These are phyloP conservation scores for Arthrobotrys pseudoclavata DNA, from an alignment of 2,329 filamentous ascomycete genomes.

Conservation along the genomic window DNA sequence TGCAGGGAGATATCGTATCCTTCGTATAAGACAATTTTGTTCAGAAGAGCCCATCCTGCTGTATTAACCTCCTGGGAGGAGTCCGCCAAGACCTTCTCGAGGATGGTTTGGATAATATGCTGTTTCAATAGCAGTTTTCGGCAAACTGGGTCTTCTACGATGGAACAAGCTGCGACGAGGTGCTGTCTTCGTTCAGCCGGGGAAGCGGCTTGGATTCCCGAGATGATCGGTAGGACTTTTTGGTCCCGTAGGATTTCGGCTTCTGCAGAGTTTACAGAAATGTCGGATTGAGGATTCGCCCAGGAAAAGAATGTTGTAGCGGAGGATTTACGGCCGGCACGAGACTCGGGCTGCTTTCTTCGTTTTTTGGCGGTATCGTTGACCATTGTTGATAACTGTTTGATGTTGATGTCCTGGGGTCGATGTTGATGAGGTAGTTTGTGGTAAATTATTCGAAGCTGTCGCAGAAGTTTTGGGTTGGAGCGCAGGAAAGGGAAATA, in stretches of 20 bases:
- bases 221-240: slow-evolving; percentile 75
- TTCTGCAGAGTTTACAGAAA: slow-evolving; percentile 42
- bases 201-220: slow-evolving; percentile 73
- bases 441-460: background rate
- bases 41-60: slow-evolving; percentile 77
- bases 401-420: background rate
- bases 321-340: slow-evolving; percentile 38
- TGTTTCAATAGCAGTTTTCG: slow-evolving; percentile 77
- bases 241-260: slow-evolving; percentile 70
- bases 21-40: slow-evolving; percentile 74
- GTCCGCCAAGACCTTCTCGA: slow-evolving; percentile 76
- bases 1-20: slow-evolving; percentile 77
- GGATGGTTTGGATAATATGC: slow-evolving; percentile 75
- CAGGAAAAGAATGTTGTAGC: slow-evolving; percentile 40
- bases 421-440: background rate
- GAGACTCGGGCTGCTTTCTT: slow-evolving; percentile 46
- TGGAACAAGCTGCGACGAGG: slow-evolving; percentile 73
- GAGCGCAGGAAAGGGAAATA: slow-evolving; percentile 32
- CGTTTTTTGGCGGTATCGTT: slow-evolving; percentile 34
- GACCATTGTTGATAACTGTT: slow-evolving; percentile 14
- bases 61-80: slow-evolving; percentile 74
- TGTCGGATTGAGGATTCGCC: slow-evolving; percentile 16
- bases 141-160: slow-evolving; percentile 73
- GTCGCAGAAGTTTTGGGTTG: slow-evolving; percentile 28
- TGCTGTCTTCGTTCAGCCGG: slow-evolving; percentile 74